Base-by-base conservation (phyloP, 2,329 filamentous ascomycete genomes). In the Ophiosphaerella narmari region DNA sequence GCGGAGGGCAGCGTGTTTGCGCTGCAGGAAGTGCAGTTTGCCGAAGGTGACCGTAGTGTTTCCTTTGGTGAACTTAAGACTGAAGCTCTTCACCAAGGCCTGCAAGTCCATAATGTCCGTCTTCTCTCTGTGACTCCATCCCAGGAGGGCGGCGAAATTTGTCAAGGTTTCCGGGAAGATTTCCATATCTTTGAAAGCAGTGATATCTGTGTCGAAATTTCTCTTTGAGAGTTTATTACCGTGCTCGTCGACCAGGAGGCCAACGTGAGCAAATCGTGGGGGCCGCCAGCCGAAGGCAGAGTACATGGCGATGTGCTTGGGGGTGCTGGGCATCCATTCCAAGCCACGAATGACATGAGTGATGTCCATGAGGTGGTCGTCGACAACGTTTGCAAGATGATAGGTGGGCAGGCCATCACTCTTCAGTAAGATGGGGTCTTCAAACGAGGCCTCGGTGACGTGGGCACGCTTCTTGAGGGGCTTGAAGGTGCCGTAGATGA, bases 291-390 rank as follows among this genome's bases (percentile, higher is more conserved):
- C 75, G 43, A 80, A 80, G 0, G 78, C 78, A 7, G 71, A 57
- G 61, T 81, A 81, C 58, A 81, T 71, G 32, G 81, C 81, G 49
- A 88, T 77, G 68, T 89, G 86, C 68, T 88, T 89, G 0, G 92
- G 91, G 0, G 94, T 97, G 0, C 92, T 96, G 31, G 93, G 85
- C 76, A 99, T 88, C 94, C 94, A 99, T 82, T 99, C 94, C 81
- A 88, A 87, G 45, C 93, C 94, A 36, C 94, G 86, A 50, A 99
- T 89, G 12, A 99, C 94, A 73, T 97, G 93, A 0, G 92, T 97
- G 60, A 99, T 95, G 52, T 90, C 78, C 94, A 99, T 99, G 52
- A 88, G 79, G 71, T 97, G 90, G 67, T 99, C 94, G 67, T 99
- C 94, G 4, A 99, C 87, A 7, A 99, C 93, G 67, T 97, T 99